Evolutionary conservation across 768 basidiomycete genomes (phyloP), one percentile per base, ranked within the genome.

Genomic region (Pholiota microspora): DNA sequence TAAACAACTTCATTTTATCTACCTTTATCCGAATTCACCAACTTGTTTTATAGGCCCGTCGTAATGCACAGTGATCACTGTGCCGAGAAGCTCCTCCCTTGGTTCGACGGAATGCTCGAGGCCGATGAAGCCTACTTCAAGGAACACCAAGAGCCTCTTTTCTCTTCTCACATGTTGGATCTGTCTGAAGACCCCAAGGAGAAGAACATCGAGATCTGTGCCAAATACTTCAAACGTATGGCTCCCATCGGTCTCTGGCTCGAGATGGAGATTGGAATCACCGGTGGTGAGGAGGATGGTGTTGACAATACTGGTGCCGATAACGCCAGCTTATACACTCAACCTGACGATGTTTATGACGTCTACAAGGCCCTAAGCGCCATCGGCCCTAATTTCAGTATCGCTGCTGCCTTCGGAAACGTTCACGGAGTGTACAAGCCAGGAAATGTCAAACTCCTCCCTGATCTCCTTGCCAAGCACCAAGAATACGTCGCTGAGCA

Each of bases 221-320:
- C 78, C 55, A 83, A 93, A 69, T 99, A 99, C 82, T 96, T 98
- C 74, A 81, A 86, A 75, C 92, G 92, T 68, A 90, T 98, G 94
- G 89, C 91, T 2, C 84, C 88, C 58, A 72, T 98, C 67, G 89
- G 91, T 49, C 75, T 92, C 57, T 99, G 93, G 93, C 92, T 99
- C 71, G 97, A 99, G 83, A 99, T 99, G 97, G 97, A 99, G 76
- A 99, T 99, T 70, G 97, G 97, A 67, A 98, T 99, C 74, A 99
- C 97, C 48, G 97, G 97, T 67, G 97, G 97, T 64, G 97, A 99
- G 73, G 97, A 99, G 72, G 97, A 98, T 67, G 96, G 97, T 69
- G 97, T 99, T 46, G 96, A 99, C 77, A 99, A 99, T 82, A 88
- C 93, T 44, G 85, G 79, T 36, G 94, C 94, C 58, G 97, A 99